Conservation (phyloP, 164 flowering plant species). For the Chloranthus sessilifolius region DNA sequence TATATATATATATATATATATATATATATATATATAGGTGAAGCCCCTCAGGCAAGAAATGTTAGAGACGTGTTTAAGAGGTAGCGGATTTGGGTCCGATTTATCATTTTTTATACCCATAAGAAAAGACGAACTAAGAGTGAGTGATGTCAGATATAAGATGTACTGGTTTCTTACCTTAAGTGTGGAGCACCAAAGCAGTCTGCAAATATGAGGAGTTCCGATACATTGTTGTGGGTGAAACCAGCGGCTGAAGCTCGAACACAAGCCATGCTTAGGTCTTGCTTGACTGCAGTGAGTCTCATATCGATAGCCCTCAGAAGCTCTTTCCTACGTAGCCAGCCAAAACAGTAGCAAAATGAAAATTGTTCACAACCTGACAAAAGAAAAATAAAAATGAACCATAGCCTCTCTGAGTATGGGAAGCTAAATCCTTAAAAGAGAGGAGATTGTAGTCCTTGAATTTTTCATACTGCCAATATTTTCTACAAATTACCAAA, state of each 20-base stretch:
- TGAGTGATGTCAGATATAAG: too few relatives aligned
- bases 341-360: background rate
- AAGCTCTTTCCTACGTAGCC: slow-evolving; percentile 60
- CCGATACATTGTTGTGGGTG: slow-evolving; percentile 43
- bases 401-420: background rate
- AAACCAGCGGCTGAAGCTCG: slow-evolving; percentile 74
- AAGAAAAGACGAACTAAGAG: too few relatives aligned
- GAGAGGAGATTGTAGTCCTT: background rate
- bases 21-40: too few relatives aligned
- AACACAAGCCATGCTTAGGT: slow-evolving; percentile 45
- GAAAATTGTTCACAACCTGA: background rate
- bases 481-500: too few relatives aligned
- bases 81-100: too few relatives aligned
- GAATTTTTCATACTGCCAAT: background rate
- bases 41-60: too few relatives aligned
- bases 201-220: slow-evolving; percentile 61
- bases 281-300: slow-evolving; percentile 56
- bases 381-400: background rate
- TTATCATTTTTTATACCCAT: too few relatives aligned
- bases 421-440: background rate
- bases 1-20: too few relatives aligned
- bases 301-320: slow-evolving; percentile 73
- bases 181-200: slow-evolving; percentile 54
- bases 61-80: too few relatives aligned
- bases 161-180: slow-evolving; percentile 1